Percentiles rank a stretch among this genome's conserved stretches.
phyloP scores from a whole-genome alignment of 2,329 filamentous ascomycete species.

The Geosmithia putterillii region DNA sequence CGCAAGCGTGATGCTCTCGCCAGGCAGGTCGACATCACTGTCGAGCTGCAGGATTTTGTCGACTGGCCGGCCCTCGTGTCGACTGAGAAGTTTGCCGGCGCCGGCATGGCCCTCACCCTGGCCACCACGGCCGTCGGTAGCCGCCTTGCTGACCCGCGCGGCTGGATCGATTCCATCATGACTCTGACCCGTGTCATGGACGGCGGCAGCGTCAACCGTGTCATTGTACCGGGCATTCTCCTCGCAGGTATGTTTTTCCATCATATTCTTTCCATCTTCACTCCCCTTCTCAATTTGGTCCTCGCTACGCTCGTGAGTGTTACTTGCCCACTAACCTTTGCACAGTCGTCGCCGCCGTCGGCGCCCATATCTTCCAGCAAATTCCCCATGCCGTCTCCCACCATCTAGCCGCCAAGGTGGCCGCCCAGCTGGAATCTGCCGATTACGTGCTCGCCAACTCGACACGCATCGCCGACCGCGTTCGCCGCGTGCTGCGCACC shows the following conservation, averaged over 20 bases:
- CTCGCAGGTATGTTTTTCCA: background rate
- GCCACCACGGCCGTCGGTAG: conserved; percentile 73
- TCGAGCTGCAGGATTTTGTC: conserved; percentile 88
- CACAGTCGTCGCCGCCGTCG: conserved; percentile 36
- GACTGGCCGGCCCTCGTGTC: conserved; percentile 73
- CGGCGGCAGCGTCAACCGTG: conserved; percentile 63
- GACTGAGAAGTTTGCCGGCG: conserved; percentile 90
- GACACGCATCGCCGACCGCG: conserved; percentile 69
- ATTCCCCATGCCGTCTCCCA: conserved; percentile 83
- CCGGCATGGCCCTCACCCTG: conserved; percentile 87
- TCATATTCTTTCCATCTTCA: background rate
- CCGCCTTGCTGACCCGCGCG: background rate
- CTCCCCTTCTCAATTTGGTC: background rate
- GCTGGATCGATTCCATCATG: conserved; percentile 77
- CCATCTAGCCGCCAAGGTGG: conserved; percentile 75
- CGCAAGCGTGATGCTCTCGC: conserved; percentile 70
- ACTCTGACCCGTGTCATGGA: conserved; percentile 72
- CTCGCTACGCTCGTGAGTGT: no score
- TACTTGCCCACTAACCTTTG: no score
- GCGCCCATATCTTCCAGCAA: conserved; percentile 71
- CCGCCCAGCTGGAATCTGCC: conserved; percentile 63
- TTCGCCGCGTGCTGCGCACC: conserved; percentile 77
- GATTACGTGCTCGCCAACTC: conserved; percentile 92
- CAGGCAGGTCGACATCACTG: conserved; percentile 74
- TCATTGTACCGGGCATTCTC: conserved; percentile 35